Evolutionary conservation across 2,329 filamentous ascomycete genomes (phyloP).

Genomic region (Aspergillus fischeri): DNA sequence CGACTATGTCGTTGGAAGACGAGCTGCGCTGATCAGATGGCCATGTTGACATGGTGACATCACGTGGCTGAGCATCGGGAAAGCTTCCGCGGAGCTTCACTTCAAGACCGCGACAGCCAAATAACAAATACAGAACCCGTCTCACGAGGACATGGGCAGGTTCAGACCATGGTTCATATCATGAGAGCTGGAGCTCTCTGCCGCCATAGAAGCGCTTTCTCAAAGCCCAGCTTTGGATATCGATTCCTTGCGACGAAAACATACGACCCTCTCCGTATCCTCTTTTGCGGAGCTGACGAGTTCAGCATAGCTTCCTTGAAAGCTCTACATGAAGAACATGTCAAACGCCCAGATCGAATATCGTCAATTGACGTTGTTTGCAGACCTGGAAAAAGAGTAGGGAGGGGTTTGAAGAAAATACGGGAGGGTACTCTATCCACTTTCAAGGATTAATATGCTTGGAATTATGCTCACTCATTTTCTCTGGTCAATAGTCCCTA

Average conservation of each 20-base stretch:
- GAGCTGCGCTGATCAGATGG: slow-evolving; percentile 9
- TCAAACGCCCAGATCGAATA: slow-evolving; percentile 52
- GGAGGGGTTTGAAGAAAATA: slow-evolving; percentile 68
- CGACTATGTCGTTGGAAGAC: slow-evolving; percentile 4
- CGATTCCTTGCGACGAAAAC: slow-evolving; percentile 29
- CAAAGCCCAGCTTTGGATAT: slow-evolving; percentile 7
- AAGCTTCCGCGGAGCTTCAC: slow-evolving; percentile 11
- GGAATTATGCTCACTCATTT: slow-evolving; percentile 3
- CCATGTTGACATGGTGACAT: slow-evolving; percentile 26
- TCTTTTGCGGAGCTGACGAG: slow-evolving; percentile 91
- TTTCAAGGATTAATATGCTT: not conserved
- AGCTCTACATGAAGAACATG: slow-evolving; percentile 62
- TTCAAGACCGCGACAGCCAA: not conserved
- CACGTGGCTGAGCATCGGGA: slow-evolving; percentile 23
- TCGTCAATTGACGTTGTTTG: slow-evolving; percentile 82
- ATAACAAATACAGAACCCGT: not conserved
- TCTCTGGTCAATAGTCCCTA: slow-evolving; percentile 57
- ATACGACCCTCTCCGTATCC: slow-evolving; percentile 65
- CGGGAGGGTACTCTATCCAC: slow-evolving; percentile 52
- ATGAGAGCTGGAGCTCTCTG: slow-evolving; percentile 19
- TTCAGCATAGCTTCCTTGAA: slow-evolving; percentile 78
- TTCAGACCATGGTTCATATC: slow-evolving; percentile 23
- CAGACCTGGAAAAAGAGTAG: slow-evolving; percentile 70
- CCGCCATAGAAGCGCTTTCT: slow-evolving; percentile 16
- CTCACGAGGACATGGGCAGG: not conserved